These are phyloP conservation scores for Pseudopithomyces maydicus DNA, from an alignment of 2,329 filamentous ascomycete genomes.

Conservation along the genomic window DNA sequence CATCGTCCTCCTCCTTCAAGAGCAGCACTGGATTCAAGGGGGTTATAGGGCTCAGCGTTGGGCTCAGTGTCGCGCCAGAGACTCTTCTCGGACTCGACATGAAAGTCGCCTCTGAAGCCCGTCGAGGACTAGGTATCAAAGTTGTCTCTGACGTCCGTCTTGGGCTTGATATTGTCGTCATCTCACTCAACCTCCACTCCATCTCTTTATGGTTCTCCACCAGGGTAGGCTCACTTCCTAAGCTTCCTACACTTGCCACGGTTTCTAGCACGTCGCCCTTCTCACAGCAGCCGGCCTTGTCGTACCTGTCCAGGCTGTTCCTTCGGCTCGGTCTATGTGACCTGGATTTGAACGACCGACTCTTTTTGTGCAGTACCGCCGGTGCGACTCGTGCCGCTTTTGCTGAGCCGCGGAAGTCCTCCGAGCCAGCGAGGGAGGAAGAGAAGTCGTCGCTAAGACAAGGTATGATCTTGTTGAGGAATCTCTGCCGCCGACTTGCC, in stretches of 20 bases:
- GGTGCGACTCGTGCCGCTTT: conserved; percentile 28
- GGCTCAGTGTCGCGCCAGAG: conserved; percentile 31
- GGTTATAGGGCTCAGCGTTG: conserved; percentile 35
- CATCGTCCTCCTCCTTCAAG: conserved; percentile 25
- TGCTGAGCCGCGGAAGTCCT: conserved; percentile 19
- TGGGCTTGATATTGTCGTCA: conserved; percentile 25
- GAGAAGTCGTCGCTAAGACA: conserved; percentile 43
- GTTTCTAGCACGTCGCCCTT: conserved; percentile 41
- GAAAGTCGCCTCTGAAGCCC: conserved; percentile 24
- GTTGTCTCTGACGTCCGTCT: conserved; percentile 30
- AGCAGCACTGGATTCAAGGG: conserved; percentile 34
- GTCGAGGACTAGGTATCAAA: conserved; percentile 28
- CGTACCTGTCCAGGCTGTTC: conserved; percentile 36
- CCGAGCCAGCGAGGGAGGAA: conserved; percentile 36
- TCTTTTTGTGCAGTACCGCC: conserved; percentile 31
- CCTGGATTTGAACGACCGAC: conserved; percentile 26
- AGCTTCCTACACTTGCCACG: conserved; percentile 37
- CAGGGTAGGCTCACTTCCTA: conserved; percentile 40
- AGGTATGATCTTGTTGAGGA: conserved; percentile 41
- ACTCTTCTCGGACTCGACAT: conserved; percentile 31
- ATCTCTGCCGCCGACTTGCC: conserved; percentile 21
- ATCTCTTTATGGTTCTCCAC: conserved; percentile 30
- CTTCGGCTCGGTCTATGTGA: conserved; percentile 25
- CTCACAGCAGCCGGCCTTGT: conserved; percentile 32
- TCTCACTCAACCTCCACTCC: conserved; percentile 29